Conservation (phyloP, 495 filamentous ascomycete genomes). For the Tuber calosporum region DNA sequence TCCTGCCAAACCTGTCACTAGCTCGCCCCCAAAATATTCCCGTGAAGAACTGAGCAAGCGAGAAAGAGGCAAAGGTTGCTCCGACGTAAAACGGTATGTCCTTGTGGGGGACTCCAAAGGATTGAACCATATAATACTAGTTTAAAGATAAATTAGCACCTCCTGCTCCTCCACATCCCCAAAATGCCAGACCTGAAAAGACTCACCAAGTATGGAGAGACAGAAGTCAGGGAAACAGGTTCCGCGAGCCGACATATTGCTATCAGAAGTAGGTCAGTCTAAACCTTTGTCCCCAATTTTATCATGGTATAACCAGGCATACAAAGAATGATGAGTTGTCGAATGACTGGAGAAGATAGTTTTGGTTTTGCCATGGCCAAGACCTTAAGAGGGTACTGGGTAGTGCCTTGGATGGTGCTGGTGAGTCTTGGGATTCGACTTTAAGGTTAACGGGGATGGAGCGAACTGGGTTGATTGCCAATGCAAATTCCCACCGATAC, state of each 20-base stretch:
- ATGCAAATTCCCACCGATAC: background rate
- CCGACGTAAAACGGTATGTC: conserved; percentile 79
- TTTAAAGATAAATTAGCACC: conserved; percentile 23
- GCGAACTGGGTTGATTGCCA: background rate
- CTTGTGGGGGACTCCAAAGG: conserved; percentile 59
- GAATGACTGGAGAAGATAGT: conserved; percentile 22
- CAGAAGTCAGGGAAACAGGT: conserved; percentile 70
- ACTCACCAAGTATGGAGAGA: conserved; percentile 90
- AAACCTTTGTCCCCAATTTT: background rate
- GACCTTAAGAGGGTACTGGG: background rate
- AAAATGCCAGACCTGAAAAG: conserved; percentile 54
- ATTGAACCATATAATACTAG: conserved; percentile 45
- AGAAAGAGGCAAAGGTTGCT: conserved; percentile 76
- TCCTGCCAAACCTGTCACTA: conserved; percentile 77
- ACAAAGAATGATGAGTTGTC: conserved; percentile 28
- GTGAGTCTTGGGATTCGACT: background rate
- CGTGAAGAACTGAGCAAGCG: conserved; percentile 70
- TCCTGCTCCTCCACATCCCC: conserved; percentile 57
- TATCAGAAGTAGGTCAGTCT: conserved; percentile 41
- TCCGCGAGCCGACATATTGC: conserved; percentile 79
- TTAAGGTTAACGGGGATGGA: background rate
- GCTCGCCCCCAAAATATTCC: conserved; percentile 82
- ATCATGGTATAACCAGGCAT: conserved; percentile 4
- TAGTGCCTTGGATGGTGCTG: background rate
- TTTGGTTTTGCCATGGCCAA: background rate